Percentiles rank a stretch among this genome's conserved stretches.
Conservation (phyloP, 139 green algal genomes). For the Chlamydomonas sp. region DNA sequence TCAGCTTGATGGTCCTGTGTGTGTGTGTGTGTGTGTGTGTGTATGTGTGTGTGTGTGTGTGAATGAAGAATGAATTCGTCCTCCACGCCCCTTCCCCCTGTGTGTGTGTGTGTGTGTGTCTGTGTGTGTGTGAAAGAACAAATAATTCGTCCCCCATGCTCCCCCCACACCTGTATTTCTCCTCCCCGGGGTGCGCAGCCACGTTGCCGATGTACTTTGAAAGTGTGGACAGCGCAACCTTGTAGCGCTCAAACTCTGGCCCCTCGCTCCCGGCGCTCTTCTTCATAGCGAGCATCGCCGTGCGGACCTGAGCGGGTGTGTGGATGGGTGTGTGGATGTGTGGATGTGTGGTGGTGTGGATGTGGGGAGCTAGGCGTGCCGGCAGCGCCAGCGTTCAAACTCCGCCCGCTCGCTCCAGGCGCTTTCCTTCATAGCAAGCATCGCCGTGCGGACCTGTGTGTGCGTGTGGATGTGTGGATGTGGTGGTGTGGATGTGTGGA, state of each 20-base stretch:
- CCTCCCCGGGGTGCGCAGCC: conserved; percentile 58
- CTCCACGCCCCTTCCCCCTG: not conserved
- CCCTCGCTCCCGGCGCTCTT: conserved; percentile 31
- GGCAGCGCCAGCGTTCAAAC: conserved; percentile 34
- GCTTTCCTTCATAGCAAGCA: conserved; percentile 83
- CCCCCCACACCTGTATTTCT: conserved; percentile 69
- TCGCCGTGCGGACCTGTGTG: conserved; percentile 49
- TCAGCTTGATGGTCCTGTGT: conserved; percentile 55
- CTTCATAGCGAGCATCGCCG: conserved; percentile 77
- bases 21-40: not conserved
- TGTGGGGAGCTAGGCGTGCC: conserved; percentile 6
- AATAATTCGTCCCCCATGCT: not conserved
- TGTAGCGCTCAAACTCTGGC: conserved; percentile 52
- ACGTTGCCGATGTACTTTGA: conserved; percentile 85
- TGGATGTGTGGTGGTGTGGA: no score
- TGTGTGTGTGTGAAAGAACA: not conserved
- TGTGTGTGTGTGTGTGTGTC: not conserved
- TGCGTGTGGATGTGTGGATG: no score
- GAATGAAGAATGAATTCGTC: not conserved
- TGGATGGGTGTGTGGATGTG: no score
- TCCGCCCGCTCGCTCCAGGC: conserved; percentile 29
- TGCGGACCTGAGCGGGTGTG: conserved; percentile 59
- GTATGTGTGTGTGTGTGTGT: not conserved
- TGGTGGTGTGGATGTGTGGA: no score
- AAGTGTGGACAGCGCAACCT: conserved; percentile 31